A percentile compares a stretch with the other conserved stretches of the same genome.
These are phyloP conservation scores for Tylopilus plumbeoviolaceoides DNA, from an alignment of 768 basidiomycete genomes.

Conservation along the genomic window DNA sequence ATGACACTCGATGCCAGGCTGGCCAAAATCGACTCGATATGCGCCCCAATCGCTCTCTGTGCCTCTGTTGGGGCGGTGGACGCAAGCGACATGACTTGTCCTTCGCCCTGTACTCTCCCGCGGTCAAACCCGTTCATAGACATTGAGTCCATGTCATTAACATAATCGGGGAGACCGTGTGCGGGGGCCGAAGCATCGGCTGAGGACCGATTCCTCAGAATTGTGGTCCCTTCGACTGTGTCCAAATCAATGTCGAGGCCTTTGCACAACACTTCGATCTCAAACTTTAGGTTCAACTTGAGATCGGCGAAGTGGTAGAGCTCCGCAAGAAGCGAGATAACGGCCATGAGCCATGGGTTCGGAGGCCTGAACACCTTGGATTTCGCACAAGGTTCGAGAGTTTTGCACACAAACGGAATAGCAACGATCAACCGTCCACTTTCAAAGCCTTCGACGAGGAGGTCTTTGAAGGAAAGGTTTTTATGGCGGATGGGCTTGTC, in stretches of 20 bases:
- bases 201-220: slow-evolving; percentile 74
- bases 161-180: slow-evolving; percentile 73
- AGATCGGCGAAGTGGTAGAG: slow-evolving; percentile 97
- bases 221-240: slow-evolving; percentile 74
- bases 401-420: slow-evolving; percentile 98
- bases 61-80: slow-evolving; percentile 57
- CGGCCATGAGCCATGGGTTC: slow-evolving; percentile 98
- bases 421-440: slow-evolving; percentile 87
- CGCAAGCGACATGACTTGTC: slow-evolving; percentile 60
- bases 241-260: slow-evolving; percentile 84
- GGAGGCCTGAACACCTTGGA: slow-evolving; percentile 94
- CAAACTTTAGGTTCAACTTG: slow-evolving; percentile 95
- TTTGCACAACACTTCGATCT: slow-evolving; percentile 96
- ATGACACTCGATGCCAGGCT: slow-evolving; percentile 68
- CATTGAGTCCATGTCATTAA: slow-evolving; percentile 72
- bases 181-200: slow-evolving; percentile 46
- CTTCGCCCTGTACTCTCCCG: slow-evolving; percentile 45
- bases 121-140: slow-evolving; percentile 71
- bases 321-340: slow-evolving; percentile 86
- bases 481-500: slow-evolving; percentile 91
- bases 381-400: slow-evolving; percentile 83
- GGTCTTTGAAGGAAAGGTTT: slow-evolving; percentile 94
- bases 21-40: slow-evolving; percentile 77
- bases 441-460: slow-evolving; percentile 95
- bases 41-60: slow-evolving; percentile 65